Evolutionary conservation across 2,329 filamentous ascomycete species (phyloP).

Genomic region (Aureobasidium sp.): DNA sequence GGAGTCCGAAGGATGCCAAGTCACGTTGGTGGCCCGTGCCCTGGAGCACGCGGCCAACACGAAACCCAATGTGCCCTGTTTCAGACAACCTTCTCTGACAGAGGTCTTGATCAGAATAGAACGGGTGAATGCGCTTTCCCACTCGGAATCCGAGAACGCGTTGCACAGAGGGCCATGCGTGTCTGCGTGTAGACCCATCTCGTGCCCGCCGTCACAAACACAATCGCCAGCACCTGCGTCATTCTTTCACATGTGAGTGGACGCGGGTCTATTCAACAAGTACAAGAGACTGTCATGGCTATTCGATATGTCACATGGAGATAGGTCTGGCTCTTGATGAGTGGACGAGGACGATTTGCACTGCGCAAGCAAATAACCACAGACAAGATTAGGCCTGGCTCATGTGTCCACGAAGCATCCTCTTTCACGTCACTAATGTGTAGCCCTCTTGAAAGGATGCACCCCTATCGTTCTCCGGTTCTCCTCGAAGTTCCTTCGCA

Average conservation of each 20-base stretch:
- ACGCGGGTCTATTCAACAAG: neutral
- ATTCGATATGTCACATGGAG: neutral
- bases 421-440: neutral
- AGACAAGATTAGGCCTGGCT: neutral
- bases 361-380: neutral
- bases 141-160: neutral
- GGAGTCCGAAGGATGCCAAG: neutral
- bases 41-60: neutral
- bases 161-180: constrained; percentile 1
- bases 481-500: neutral
- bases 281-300: neutral
- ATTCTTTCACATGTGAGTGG: neutral
- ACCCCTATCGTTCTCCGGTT: neutral
- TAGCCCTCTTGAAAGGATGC: neutral
- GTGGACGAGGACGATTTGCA: neutral
- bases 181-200: constrained; percentile 1
- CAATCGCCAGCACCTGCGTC: neutral
- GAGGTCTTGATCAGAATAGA: neutral
- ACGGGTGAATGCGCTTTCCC: neutral
- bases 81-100: constrained; percentile 4
- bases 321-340: neutral
- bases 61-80: neutral
- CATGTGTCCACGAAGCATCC: neutral
- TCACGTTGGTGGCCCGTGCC: neutral
- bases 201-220: neutral